A percentile compares a stretch with the other conserved stretches of the same genome.
Conservation (phyloP, 1,284 basidiomycete species). For the Cryptococcus sp. region DNA sequence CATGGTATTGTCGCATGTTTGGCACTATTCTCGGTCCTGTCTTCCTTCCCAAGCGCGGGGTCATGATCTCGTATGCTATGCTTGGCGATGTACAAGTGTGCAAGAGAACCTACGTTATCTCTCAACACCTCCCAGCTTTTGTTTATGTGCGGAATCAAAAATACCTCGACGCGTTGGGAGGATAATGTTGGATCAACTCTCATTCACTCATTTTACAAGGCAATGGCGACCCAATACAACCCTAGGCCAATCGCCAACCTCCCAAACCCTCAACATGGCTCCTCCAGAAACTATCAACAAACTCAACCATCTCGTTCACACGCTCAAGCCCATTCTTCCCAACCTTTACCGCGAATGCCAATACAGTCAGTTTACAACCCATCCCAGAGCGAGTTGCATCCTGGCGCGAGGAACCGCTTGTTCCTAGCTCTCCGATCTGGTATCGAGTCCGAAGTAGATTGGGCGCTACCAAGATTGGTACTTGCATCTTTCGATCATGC, state of each 20-base stretch:
- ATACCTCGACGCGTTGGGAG: no score
- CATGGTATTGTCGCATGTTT: no score
- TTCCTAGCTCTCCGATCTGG: slow-evolving; percentile 35
- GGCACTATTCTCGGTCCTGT: no score
- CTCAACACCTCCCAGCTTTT: no score
- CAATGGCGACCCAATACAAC: no score
- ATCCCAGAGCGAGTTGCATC: slow-evolving; percentile 18
- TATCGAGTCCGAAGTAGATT: slow-evolving; percentile 39
- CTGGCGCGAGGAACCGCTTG: slow-evolving; percentile 29
- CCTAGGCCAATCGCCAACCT: slow-evolving; percentile 10
- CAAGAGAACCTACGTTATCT: no score
- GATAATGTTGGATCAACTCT: no score
- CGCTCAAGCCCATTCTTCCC: not conserved
- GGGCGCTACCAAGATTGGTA: slow-evolving; percentile 39
- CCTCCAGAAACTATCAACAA: not conserved
- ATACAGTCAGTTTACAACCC: slow-evolving; percentile 24
- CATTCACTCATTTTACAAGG: no score
- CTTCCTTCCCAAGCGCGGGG: no score
- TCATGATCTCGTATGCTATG: no score
- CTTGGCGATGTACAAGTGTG: no score
- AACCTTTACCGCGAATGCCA: slow-evolving; percentile 4
- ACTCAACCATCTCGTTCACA: not conserved
- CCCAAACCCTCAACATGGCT: not conserved
- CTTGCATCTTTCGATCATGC: slow-evolving; percentile 31
- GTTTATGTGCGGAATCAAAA: no score